Conservation (phyloP, 2,329 filamentous ascomycete species). For the Xylariaceae sp. region DNA sequence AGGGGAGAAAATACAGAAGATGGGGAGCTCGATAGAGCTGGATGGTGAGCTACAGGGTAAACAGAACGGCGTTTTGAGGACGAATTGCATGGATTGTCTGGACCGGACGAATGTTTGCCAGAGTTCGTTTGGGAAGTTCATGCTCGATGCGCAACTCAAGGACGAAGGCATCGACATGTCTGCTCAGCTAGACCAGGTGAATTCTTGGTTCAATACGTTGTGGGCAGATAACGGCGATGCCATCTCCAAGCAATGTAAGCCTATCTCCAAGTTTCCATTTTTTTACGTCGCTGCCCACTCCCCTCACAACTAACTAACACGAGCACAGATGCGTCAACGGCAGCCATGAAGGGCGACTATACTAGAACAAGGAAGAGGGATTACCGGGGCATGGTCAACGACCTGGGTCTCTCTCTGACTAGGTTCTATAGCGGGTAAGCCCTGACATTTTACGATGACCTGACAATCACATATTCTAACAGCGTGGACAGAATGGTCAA, state of each 20-base stretch:
- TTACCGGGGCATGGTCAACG: conserved; percentile 84
- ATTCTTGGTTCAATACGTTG: conserved; percentile 88
- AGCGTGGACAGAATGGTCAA: conserved; percentile 72
- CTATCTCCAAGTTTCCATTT: not conserved
- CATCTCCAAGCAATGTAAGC: conserved; percentile 73
- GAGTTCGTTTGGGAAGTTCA: conserved; percentile 79
- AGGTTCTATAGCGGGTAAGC: conserved; percentile 62
- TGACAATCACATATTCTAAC: conserved; percentile 5
- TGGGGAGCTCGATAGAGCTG: conserved; percentile 63
- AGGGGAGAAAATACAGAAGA: conserved; percentile 58
- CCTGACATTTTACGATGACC: not conserved
- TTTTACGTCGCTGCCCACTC: not conserved
- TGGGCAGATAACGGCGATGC: conserved; percentile 99
- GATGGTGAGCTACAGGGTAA: conserved; percentile 38
- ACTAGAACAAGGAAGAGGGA: conserved; percentile 87
- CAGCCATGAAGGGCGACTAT: conserved; percentile 93
- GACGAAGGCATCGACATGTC: conserved; percentile 71
- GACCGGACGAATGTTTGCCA: conserved; percentile 96
- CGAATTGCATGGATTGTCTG: conserved; percentile 98
- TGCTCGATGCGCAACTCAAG: conserved; percentile 73
- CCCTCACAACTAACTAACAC: conserved; percentile 3
- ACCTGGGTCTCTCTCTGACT: conserved; percentile 82
- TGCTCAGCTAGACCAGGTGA: conserved; percentile 69
- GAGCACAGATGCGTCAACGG: conserved; percentile 68
- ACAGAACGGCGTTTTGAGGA: conserved; percentile 77